These are phyloP conservation scores for Flaveria brownii DNA, from an alignment of 129 eudicot genomes.

Conservation along the genomic window DNA sequence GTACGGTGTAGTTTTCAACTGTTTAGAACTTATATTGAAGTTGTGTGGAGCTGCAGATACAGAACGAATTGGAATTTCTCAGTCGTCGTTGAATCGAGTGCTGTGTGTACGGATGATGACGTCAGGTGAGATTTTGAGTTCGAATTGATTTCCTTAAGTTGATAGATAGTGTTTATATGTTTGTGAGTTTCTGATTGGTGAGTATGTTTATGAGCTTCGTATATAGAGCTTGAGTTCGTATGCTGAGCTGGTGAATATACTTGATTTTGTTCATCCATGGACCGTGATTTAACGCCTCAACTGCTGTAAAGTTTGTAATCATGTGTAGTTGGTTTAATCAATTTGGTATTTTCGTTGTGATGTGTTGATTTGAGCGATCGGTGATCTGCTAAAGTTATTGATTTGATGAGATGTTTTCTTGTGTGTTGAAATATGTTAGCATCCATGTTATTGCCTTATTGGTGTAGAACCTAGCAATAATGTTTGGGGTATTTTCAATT, in stretches of 20 bases:
- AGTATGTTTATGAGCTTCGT: constrained; percentile 3
- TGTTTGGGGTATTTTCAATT: background rate
- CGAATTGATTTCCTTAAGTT: background rate
- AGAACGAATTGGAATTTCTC: background rate
- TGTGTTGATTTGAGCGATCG: constrained; percentile 10
- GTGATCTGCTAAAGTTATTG: constrained; percentile 4
- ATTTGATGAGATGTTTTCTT: background rate
- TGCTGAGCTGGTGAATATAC: background rate
- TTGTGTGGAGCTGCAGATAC: background rate
- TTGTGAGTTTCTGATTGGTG: background rate
- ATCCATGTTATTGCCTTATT: background rate
- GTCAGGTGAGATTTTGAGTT: constrained; percentile 29
- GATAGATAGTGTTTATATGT: background rate
- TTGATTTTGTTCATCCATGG: constrained; percentile 6
- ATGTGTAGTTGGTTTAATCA: background rate
- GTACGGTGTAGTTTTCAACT: background rate
- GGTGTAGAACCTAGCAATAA: constrained; percentile 3
- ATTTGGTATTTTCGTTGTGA: background rate
- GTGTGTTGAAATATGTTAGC: background rate
- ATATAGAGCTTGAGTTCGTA: constrained; percentile 5
- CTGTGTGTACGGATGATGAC: constrained; percentile 29
- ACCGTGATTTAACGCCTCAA: background rate
- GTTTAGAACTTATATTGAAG: background rate
- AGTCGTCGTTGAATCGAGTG: background rate
- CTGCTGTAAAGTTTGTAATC: constrained; percentile 3